Evolutionary conservation across 768 basidiomycete species (phyloP), one percentile per base, ranked within the genome.

Genomic region (Suillus cothurnatus): DNA sequence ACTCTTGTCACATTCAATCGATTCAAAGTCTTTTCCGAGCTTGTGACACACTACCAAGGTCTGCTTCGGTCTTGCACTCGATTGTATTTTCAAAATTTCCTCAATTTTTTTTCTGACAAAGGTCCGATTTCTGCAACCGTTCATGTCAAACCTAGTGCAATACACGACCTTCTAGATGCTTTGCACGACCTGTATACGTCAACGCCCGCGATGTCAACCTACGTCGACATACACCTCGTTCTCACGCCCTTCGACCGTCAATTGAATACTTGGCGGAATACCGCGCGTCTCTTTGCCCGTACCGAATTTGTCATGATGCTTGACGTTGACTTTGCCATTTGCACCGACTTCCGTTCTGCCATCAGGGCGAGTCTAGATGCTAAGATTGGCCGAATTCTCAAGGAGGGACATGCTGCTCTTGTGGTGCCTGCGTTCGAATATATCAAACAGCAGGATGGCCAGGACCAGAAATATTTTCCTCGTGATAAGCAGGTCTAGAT

Each of bases 371-470:
- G 80, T 68, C 70, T 75, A 59, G 66, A 67, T 5, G 59, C 66
- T 34, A 79, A 78, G 49, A 71, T 81, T 50, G 71, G 71, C 17
- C 71, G 56, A 62, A 79, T 82, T 71, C 78, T 95, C 63, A 79
- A 80, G 28, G 81, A 79, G 58, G 93, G 93, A 5, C 71, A 79
- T 19, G 83, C 86, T 21, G 94, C 92, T 3, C 82, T 95, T 63
- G 94, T 95, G 4, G 74, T 95, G 28, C 93, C 94, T 23, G 94
- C 92, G 0, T 95, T 95, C 70, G 94, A 95, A 77, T 94, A 89
- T 70, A 76, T 81, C 55, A 82, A 85, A 67, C 87, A 88, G 69
- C 76, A 80, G 65, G 88, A 92, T 62, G 93, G 91, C 9, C 77
- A 80, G 39, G 81, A 91, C 71, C 81, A 82, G 62, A 71, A 71